Evolutionary conservation across 2,329 filamentous ascomycete species (phyloP).

Genomic region (Cordyceps farinosa): DNA sequence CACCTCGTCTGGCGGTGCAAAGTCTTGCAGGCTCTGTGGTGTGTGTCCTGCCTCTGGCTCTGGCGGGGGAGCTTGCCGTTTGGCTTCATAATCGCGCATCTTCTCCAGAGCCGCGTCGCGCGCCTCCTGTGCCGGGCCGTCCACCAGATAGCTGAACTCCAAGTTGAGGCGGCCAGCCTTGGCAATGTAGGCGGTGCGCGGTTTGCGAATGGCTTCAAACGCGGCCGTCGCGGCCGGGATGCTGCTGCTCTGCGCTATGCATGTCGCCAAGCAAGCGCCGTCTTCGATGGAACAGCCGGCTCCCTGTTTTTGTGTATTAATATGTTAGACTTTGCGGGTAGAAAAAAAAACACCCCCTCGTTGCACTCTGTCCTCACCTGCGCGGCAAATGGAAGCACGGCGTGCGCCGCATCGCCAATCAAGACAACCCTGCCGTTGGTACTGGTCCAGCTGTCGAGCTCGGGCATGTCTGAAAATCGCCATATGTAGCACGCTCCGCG

Average conservation of each 20-base stretch:
- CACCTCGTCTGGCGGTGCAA: neutral
- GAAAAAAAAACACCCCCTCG: too few species aligned
- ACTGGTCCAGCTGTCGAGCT: neutral
- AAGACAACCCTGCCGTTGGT: neutral
- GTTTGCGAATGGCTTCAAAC: constrained; percentile 3
- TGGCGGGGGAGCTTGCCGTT: neutral
- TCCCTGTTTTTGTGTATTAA: neutral
- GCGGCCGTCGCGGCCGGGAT: neutral
- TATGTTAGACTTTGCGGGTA: too few species aligned
- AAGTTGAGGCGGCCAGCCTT: neutral
- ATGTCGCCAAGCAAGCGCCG: neutral
- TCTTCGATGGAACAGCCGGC: neutral
- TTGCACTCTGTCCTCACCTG: neutral
- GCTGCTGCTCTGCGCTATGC: neutral
- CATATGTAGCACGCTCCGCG: neutral
- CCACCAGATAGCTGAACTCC: neutral
- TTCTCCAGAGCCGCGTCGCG: neutral
- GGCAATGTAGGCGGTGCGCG: neutral
- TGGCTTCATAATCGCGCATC: neutral
- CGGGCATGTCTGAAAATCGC: neutral
- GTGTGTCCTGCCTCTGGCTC: neutral
- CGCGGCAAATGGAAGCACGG: neutral
- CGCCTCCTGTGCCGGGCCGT: neutral
- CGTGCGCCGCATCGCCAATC: constrained; percentile 8
- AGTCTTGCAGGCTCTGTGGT: neutral